Percentiles rank a stretch among this genome's conserved stretches.
These are phyloP conservation scores for Neopestalotiopsis sp. DNA, from an alignment of 2,329 filamentous ascomycete species.

Conservation along the genomic window DNA sequence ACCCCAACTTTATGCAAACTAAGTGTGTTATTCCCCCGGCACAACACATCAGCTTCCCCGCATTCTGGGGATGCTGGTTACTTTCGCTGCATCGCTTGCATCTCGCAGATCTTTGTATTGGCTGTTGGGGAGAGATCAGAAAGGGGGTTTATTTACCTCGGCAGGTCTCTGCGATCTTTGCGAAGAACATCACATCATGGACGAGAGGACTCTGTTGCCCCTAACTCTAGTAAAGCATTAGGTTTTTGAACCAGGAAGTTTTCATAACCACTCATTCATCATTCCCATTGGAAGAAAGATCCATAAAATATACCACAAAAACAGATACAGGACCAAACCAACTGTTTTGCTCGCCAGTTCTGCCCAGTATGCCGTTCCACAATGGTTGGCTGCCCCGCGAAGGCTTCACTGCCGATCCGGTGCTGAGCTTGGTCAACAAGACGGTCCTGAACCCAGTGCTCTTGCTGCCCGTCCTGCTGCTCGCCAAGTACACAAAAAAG, in stretches of 20 bases:
- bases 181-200: no score
- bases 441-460: constrained; percentile 70
- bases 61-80: not conserved
- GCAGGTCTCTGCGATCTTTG: not conserved
- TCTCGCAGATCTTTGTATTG: no score
- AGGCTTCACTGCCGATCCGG: constrained; percentile 64
- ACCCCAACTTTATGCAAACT: not conserved
- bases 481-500: constrained; percentile 66
- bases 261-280: no score
- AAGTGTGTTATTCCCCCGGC: not conserved
- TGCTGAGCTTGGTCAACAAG: constrained; percentile 60
- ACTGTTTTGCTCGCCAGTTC: not conserved
- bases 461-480: constrained; percentile 66
- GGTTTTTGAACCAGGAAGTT: no score
- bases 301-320: no score
- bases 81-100: not conserved
- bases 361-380: constrained; percentile 48
- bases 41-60: constrained; percentile 6
- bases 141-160: not conserved
- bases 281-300: no score
- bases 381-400: constrained; percentile 59
- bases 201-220: no score
- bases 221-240: no score
- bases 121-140: not conserved
- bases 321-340: not conserved